phyloP scores from a whole-genome alignment of 164 flowering plant species.

The Brasenia schreberi region DNA sequence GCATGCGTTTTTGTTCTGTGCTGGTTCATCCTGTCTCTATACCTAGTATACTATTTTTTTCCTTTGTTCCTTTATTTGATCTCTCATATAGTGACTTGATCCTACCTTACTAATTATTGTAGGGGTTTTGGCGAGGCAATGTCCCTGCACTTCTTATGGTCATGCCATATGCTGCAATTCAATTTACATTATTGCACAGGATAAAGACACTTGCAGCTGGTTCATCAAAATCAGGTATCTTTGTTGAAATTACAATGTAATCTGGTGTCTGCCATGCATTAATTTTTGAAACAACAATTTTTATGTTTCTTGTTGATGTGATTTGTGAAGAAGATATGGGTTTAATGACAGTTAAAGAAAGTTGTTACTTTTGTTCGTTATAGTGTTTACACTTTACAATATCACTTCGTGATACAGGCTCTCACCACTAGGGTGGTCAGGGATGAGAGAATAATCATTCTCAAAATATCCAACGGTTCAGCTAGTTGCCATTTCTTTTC shows the following conservation, averaged over 20 bases:
- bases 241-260: background rate
- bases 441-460: no score
- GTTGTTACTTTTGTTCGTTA: background rate
- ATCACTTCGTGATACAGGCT: no score
- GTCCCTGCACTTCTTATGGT: constrained; percentile 97
- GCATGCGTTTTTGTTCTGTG: no score
- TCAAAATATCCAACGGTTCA: no score
- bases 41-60: no score
- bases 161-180: constrained; percentile 93
- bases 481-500: no score
- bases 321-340: background rate
- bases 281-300: background rate
- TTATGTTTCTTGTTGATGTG: background rate
- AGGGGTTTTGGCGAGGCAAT: constrained; percentile 99
- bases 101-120: constrained; percentile 8
- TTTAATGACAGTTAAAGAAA: background rate
- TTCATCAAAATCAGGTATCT: constrained; percentile 77
- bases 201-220: constrained; percentile 75
- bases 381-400: background rate
- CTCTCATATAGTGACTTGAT: background rate
- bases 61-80: no score
- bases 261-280: background rate
- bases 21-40: no score
- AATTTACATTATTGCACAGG: constrained; percentile 72
- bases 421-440: no score